phyloP scores from a whole-genome alignment of 2,329 filamentous ascomycete genomes.

The Fusarium irregulare region DNA sequence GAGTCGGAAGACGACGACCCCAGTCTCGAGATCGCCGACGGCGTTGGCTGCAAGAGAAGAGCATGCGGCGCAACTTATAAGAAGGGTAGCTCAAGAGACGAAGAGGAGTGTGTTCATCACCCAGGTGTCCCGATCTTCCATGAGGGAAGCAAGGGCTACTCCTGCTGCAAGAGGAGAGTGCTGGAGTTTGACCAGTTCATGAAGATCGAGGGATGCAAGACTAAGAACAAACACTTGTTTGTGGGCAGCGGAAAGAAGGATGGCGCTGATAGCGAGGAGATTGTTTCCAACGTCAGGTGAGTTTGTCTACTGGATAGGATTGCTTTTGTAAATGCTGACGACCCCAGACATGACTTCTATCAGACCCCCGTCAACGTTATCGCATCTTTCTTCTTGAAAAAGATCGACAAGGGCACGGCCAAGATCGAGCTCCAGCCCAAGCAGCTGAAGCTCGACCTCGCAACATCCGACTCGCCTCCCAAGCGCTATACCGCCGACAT shows the following conservation, averaged over 20 bases:
- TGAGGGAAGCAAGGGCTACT: constrained; percentile 97
- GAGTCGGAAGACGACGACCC: constrained; percentile 92
- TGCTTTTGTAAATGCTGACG: constrained; percentile 16
- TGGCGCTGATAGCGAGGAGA: constrained; percentile 71
- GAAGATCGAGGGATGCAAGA: constrained; percentile 91
- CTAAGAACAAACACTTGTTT: constrained; percentile 85
- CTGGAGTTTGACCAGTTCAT: constrained; percentile 98
- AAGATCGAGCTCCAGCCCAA: constrained; percentile 75
- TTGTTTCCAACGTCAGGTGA: constrained; percentile 81
- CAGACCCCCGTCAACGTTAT: constrained; percentile 89
- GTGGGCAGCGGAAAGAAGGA: constrained; percentile 79
- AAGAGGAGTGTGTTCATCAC: constrained; percentile 87
- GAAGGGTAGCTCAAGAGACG: constrained; percentile 68
- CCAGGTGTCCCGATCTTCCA: constrained; percentile 94
- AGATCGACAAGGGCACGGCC: constrained; percentile 86
- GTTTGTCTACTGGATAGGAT: constrained; percentile 40
- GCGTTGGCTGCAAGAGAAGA: constrained; percentile 80
- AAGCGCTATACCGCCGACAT: constrained; percentile 84
- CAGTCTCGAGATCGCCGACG: constrained; percentile 75
- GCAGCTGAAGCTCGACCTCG: constrained; percentile 80
- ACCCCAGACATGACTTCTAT: constrained; percentile 81
- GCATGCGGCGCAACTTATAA: constrained; percentile 77
- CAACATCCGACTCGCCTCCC: constrained; percentile 79
- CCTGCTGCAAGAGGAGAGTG: constrained; percentile 94
- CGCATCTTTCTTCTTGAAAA: constrained; percentile 94